Evolutionary conservation across 306 rosid genomes (phyloP).

Genomic region (Trifolium pratense): DNA sequence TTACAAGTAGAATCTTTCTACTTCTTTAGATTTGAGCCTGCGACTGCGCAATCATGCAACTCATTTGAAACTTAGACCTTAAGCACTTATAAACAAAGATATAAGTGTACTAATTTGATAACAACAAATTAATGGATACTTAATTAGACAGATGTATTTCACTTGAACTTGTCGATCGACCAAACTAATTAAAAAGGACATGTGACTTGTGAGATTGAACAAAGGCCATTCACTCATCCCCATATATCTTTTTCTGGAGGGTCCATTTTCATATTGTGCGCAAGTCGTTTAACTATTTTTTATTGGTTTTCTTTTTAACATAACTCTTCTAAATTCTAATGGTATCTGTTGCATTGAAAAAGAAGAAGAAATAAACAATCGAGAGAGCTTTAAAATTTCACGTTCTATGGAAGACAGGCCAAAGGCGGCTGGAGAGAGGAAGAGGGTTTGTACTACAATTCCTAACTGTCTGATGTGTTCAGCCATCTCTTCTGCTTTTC

Average conservation of each 20-base stretch:
- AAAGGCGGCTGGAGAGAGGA: background rate
- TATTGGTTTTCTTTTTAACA: slow-evolving; percentile 1
- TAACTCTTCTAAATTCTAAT: slow-evolving; percentile 16
- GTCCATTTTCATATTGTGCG: slow-evolving; percentile 39
- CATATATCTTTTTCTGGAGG: slow-evolving; percentile 38
- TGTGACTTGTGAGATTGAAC: slow-evolving; percentile 33
- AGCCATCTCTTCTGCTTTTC: no score
- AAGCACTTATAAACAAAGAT: slow-evolving; percentile 10
- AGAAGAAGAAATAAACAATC: background rate
- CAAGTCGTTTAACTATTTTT: slow-evolving; percentile 23
- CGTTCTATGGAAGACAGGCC: background rate
- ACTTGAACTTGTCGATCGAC: slow-evolving; percentile 40
- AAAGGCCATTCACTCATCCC: slow-evolving; percentile 40
- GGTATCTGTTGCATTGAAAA: background rate
- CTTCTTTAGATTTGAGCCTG: slow-evolving; percentile 30
- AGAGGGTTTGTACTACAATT: no score
- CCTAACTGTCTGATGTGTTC: no score
- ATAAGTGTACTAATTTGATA: slow-evolving; percentile 18
- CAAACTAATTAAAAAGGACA: slow-evolving; percentile 2
- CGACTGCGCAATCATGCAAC: slow-evolving; percentile 40
- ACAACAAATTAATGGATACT: slow-evolving; percentile 3
- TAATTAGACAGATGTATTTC: slow-evolving; percentile 39
- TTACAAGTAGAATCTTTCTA: slow-evolving; percentile 17
- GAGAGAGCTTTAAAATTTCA: background rate
- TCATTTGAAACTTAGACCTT: background rate